phyloP scores from a whole-genome alignment of 2,329 filamentous ascomycete genomes.

The Claviceps digitariae region DNA sequence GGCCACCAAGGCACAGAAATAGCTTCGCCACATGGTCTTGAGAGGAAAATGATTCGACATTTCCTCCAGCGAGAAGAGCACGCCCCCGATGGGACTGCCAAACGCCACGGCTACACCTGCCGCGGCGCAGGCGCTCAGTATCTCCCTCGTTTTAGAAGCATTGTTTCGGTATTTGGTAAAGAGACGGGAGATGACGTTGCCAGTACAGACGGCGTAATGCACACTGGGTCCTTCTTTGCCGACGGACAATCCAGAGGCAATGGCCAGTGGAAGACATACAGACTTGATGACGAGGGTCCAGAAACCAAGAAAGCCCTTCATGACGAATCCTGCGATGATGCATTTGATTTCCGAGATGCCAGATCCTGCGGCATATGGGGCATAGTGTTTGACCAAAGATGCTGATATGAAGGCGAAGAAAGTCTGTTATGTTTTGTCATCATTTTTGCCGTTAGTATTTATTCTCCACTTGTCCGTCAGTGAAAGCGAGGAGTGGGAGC shows the following conservation, averaged over 20 bases:
- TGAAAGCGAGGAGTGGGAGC: neutral
- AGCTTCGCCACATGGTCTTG: slow-evolving; percentile 95
- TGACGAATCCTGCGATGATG: slow-evolving; percentile 96
- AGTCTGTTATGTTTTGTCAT: slow-evolving; percentile 30
- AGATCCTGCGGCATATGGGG: slow-evolving; percentile 89
- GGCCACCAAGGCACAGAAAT: slow-evolving; percentile 92
- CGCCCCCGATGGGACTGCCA: slow-evolving; percentile 91
- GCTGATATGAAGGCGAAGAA: slow-evolving; percentile 74
- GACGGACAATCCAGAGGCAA: slow-evolving; percentile 85
- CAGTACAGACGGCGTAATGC: slow-evolving; percentile 96
- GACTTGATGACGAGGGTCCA: slow-evolving; percentile 94
- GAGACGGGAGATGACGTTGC: slow-evolving; percentile 86
- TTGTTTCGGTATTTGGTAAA: slow-evolving; percentile 88
- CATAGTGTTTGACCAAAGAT: slow-evolving; percentile 75
- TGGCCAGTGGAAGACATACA: slow-evolving; percentile 76
- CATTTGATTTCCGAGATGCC: slow-evolving; percentile 99
- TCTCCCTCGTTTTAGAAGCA: slow-evolving; percentile 88
- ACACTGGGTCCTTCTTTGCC: slow-evolving; percentile 97
- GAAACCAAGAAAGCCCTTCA: slow-evolving; percentile 92
- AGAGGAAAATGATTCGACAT: slow-evolving; percentile 95
- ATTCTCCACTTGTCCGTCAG: neutral
- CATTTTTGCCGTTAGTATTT: neutral
- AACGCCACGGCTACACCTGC: slow-evolving; percentile 95
- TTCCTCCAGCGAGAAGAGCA: slow-evolving; percentile 93
- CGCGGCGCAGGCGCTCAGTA: slow-evolving; percentile 85